Conservation (phyloP, 1,284 basidiomycete species). For the Kwoniella shivajii region DNA sequence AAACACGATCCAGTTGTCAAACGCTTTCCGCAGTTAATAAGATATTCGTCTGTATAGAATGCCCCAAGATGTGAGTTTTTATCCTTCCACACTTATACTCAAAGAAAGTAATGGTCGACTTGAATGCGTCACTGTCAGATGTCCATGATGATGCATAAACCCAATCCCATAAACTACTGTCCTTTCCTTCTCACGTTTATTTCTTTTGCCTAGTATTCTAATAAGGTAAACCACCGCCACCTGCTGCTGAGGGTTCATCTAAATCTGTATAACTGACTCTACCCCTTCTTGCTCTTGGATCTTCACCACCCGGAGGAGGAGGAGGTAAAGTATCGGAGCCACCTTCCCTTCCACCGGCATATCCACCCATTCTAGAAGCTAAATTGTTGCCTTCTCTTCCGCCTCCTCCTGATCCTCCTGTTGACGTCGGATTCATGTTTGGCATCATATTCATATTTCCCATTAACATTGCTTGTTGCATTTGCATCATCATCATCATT, state of each 20-base stretch:
- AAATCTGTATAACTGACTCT: conserved; percentile 51
- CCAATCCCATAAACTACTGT: background rate
- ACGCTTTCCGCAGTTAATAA: too few species aligned
- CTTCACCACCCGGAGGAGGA: conserved; percentile 43
- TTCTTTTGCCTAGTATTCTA: conserved; percentile 14
- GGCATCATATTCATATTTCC: conserved; percentile 21
- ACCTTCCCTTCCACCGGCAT: conserved; percentile 9
- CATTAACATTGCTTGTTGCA: conserved; percentile 53
- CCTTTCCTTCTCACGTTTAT: background rate
- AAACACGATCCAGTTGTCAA: too few species aligned
- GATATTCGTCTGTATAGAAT: too few species aligned
- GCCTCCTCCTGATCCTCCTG: conserved; percentile 3
- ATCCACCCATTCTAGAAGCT: conserved; percentile 31
- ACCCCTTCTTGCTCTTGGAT: conserved; percentile 49
- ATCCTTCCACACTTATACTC: too few species aligned
- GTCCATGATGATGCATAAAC: background rate
- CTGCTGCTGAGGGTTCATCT: conserved; percentile 44
- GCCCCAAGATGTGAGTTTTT: too few species aligned
- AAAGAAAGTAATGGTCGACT: too few species aligned
- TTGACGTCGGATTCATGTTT: conserved; percentile 7
- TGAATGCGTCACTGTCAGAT: too few species aligned
- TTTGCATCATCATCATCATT: conserved; percentile 55
- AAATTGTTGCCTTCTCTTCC: conserved; percentile 14
- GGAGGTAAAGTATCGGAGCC: conserved; percentile 22
- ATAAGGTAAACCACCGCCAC: conserved; percentile 50